Evolutionary conservation across 2,329 filamentous ascomycete genomes (phyloP).

Genomic region (Clonostachys sp.): DNA sequence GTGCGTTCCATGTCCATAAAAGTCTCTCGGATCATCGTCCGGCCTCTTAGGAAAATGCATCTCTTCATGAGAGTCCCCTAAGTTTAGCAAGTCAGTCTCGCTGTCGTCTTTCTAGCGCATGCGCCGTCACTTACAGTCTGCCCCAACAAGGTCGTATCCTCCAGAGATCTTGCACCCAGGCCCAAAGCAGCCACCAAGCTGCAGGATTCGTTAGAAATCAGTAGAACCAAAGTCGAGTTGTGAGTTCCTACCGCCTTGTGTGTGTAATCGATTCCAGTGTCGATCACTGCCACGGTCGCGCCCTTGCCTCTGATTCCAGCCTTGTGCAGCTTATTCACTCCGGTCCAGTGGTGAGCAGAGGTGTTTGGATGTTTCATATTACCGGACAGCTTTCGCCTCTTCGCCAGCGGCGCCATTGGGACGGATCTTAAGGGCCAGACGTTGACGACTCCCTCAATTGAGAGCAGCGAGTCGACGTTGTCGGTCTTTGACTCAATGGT

Average conservation of each 20-base stretch:
- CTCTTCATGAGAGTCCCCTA: constrained; percentile 22
- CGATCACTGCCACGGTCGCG: constrained; percentile 29
- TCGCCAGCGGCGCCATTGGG: constrained; percentile 4
- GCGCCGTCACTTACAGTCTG: constrained; percentile 15
- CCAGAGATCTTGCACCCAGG: constrained; percentile 29
- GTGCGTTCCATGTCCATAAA: constrained; percentile 28
- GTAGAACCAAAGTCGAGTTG: not conserved
- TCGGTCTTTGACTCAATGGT: constrained; percentile 21
- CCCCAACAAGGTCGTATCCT: constrained; percentile 29
- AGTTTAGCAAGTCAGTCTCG: not conserved
- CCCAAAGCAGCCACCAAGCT: constrained; percentile 33
- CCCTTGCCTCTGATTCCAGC: constrained; percentile 29
- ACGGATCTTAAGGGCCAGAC: constrained; percentile 27
- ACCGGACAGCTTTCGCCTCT: not conserved
- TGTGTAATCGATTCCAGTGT: constrained; percentile 32
- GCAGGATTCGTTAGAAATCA: not conserved
- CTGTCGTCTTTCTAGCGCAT: not conserved
- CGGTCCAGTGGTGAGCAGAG: constrained; percentile 29
- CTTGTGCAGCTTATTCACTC: constrained; percentile 29
- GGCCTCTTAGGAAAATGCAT: constrained; percentile 19
- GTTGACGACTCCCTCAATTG: constrained; percentile 24
- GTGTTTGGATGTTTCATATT: constrained; percentile 14
- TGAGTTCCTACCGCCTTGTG: constrained; percentile 23
- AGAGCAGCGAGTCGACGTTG: constrained; percentile 21
- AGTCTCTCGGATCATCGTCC: constrained; percentile 26